Conservation (phyloP, 148 eudicot genomes). For the Spergularia marina region DNA sequence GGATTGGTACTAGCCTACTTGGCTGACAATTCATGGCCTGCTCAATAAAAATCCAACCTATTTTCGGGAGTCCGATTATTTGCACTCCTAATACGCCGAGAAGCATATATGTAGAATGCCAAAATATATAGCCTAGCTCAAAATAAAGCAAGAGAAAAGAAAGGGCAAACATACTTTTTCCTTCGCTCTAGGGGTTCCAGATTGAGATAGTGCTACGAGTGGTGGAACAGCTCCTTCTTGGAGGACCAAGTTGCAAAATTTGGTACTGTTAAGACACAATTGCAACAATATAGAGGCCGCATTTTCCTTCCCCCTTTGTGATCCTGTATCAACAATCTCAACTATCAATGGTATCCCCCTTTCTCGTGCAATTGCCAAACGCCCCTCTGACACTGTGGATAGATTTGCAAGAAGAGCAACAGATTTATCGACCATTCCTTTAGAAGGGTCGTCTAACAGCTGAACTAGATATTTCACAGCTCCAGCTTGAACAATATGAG, state of each 20-base stretch:
- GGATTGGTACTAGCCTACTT: neutral
- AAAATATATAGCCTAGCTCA: neutral
- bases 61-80: neutral
- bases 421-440: slow-evolving; percentile 86
- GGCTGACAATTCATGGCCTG: neutral
- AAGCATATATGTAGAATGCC: neutral
- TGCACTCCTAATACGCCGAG: neutral
- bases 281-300: slow-evolving; percentile 82
- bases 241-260: slow-evolving; percentile 71
- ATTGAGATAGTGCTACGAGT: slow-evolving; percentile 84
- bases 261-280: slow-evolving; percentile 65
- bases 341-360: slow-evolving; percentile 76
- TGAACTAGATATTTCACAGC: slow-evolving; percentile 76
- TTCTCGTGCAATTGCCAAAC: slow-evolving; percentile 62
- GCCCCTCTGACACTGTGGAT: slow-evolving; percentile 66
- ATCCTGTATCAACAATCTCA: slow-evolving; percentile 77
- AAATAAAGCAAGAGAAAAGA: neutral
- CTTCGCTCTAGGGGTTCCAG: slow-evolving; percentile 84
- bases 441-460: slow-evolving; percentile 62
- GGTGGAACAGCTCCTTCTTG: slow-evolving; percentile 99
- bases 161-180: slow-evolving; percentile 64
- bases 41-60: neutral
- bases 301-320: slow-evolving; percentile 91
- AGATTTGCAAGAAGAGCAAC: slow-evolving; percentile 87
- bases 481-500: slow-evolving; percentile 86